Percentiles rank a stretch among this genome's conserved stretches.
phyloP scores from a whole-genome alignment of 805 yeast species.

The Limtongia smithiae region DNA sequence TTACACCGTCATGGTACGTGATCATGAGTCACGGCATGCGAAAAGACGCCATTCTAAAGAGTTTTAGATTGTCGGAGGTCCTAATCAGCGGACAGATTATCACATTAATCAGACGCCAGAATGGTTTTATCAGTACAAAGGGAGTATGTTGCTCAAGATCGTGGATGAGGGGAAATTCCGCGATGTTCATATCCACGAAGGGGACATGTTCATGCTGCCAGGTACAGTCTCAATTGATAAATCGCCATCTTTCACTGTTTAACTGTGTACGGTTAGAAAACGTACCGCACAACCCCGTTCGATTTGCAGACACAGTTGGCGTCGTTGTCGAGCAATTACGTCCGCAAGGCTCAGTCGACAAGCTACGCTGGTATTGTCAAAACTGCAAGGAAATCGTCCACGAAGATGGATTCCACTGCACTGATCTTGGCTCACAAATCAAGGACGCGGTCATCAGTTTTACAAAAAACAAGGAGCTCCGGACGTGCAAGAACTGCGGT shows the following conservation, averaged over 20 bases:
- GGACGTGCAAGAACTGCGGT: slow-evolving; percentile 67
- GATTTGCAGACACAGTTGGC: slow-evolving; percentile 83
- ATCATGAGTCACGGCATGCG: no score
- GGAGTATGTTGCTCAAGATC: slow-evolving; percentile 75
- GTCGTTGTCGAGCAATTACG: slow-evolving; percentile 90
- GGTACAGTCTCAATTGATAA: slow-evolving; percentile 25
- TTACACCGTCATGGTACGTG: slow-evolving; percentile 71
- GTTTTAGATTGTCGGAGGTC: slow-evolving; percentile 82
- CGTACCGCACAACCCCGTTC: slow-evolving; percentile 84
- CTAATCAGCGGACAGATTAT: slow-evolving; percentile 89
- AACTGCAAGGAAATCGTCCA: slow-evolving; percentile 62
- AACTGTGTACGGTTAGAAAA: no score
- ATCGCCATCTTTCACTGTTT: neutral
- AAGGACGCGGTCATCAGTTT: slow-evolving; percentile 73
- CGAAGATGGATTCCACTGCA: slow-evolving; percentile 68
- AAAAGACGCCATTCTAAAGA: no score
- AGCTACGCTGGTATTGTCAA: slow-evolving; percentile 83
- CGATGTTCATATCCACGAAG: slow-evolving; percentile 74
- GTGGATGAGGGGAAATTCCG: slow-evolving; percentile 74
- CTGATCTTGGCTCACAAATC: slow-evolving; percentile 85
- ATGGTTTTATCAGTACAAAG: slow-evolving; percentile 85
- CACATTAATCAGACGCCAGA: slow-evolving; percentile 94
- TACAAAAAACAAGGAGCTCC: slow-evolving; percentile 56
- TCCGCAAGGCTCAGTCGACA: slow-evolving; percentile 66
- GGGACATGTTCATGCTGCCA: slow-evolving; percentile 84